Base-by-base conservation (phyloP, 352 stramenopile species). In the Pythium chondricola region DNA sequence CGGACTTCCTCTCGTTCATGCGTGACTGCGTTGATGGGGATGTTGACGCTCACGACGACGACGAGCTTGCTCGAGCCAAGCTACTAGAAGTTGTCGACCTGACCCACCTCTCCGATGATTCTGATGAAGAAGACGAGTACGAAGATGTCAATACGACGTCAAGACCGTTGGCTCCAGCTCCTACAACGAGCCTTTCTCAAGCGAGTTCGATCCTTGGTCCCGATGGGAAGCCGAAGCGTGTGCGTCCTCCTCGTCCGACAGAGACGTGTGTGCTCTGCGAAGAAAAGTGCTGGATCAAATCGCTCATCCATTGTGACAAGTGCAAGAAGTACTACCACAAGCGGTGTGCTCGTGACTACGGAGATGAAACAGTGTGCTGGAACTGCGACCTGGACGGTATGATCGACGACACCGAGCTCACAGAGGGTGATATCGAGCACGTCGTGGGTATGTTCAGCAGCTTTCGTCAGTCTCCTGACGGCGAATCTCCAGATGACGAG, bases 391-490 rank as follows among this genome's bases (percentile, higher is more conserved):
- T 83, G 33, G 68, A 81, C 25, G 72, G 65, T 7, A 73, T 89
- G 59, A 88, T 91, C 46, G 77, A 91, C 32, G 80, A 91, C 43
- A 85, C 61, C 7, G 77, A 88, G 30, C 56, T 91, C 16, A 80
- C 78, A 4, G 63, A 82, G 43, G 63, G 69, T 20, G 56, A 74
- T 10, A 69, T 56, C 8, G 68, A 83, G 18, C 43, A 78, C 35
- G 45, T 71, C 33, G 25, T 76, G 38, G 46, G 48, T 10, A 65
- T 88, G 68, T 66, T 76, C 39, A 71, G 65, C 24, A 61, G 61
- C 0, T 52, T 90, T 22, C 69, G 65, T 3, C 55, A 67, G 4
- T 58, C 48, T 6, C 59, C 50, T 5, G 53, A 58, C 6, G 54
- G 57, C 18, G 51, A 63, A 8, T 29, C 30, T 11, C 41, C 44